A percentile compares a stretch with the other conserved stretches of the same genome.
These are phyloP conservation scores for Huntiella abstrusa DNA, from an alignment of 2,329 filamentous ascomycete species.

Conservation along the genomic window DNA sequence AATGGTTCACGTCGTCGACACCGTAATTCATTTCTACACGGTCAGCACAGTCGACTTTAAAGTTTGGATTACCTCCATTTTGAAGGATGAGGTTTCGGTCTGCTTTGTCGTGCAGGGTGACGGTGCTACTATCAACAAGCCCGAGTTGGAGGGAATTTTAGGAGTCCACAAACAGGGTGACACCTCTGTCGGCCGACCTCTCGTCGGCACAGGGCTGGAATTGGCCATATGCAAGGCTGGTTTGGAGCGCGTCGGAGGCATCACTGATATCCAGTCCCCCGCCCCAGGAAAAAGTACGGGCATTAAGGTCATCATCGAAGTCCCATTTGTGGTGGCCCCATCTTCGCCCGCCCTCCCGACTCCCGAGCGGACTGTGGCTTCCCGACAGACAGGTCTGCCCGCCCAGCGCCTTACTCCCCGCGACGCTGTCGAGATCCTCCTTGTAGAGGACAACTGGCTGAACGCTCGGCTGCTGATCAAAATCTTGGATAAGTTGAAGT, in stretches of 20 bases:
- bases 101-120: constrained; percentile 59
- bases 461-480: too few species aligned
- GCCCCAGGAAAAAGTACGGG: constrained; percentile 34
- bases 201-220: constrained; percentile 60
- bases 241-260: constrained; percentile 59
- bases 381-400: not conserved
- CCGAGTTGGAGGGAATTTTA: constrained; percentile 54
- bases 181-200: constrained; percentile 58
- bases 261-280: constrained; percentile 50
- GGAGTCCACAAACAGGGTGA: constrained; percentile 70
- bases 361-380: not conserved
- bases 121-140: constrained; percentile 64
- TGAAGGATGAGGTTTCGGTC: constrained; percentile 43
- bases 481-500: too few species aligned
- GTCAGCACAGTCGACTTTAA: constrained; percentile 49
- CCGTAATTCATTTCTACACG: constrained; percentile 57
- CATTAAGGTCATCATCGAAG: constrained; percentile 58
- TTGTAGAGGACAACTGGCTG: too few species aligned
- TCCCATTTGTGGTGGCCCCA: constrained; percentile 35
- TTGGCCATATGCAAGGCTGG: constrained; percentile 68
- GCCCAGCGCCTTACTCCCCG: constrained; percentile 18
- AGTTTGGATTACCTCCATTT: constrained; percentile 44
- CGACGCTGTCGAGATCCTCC: constrained; percentile 21
- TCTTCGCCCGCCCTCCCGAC: not conserved
- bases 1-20: constrained; percentile 59